A percentile compares a stretch with the other conserved stretches of the same genome.
phyloP scores from a whole-genome alignment of 805 yeast species.

The Suhomyces sp. region DNA sequence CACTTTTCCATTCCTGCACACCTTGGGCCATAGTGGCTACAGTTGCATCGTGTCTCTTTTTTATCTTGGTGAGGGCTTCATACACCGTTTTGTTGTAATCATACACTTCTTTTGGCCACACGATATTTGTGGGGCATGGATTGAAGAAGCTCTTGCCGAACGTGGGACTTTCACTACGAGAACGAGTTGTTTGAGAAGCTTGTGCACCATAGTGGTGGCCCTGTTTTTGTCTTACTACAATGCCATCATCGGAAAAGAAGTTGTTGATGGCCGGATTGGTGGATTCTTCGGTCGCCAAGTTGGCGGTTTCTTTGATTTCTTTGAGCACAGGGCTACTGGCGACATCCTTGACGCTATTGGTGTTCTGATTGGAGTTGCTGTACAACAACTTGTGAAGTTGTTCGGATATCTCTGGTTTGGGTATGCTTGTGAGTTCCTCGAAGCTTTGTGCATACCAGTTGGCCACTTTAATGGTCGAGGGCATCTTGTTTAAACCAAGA shows the following conservation, averaged over 20 bases:
- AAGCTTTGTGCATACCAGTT: constrained; percentile 92
- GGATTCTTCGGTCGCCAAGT: constrained; percentile 29
- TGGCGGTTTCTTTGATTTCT: constrained; percentile 9
- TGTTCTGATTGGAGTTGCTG: constrained; percentile 10
- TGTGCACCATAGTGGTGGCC: background rate
- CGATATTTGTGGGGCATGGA: constrained; percentile 50
- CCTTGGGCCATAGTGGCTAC: constrained; percentile 92
- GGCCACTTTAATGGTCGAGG: constrained; percentile 70
- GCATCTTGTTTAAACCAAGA: constrained; percentile 66
- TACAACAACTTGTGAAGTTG: constrained; percentile 39
- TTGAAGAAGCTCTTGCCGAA: constrained; percentile 48
- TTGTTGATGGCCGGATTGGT: constrained; percentile 39
- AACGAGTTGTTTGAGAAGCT: constrained; percentile 8
- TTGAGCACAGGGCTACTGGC: background rate
- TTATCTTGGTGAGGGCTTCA: constrained; percentile 65
- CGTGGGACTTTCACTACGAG: constrained; percentile 25
- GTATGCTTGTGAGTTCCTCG: constrained; percentile 69
- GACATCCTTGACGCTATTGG: background rate
- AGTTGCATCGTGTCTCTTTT: constrained; percentile 86
- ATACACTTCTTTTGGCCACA: constrained; percentile 73
- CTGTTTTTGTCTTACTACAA: constrained; percentile 26
- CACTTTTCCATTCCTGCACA: constrained; percentile 82
- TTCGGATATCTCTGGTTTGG: constrained; percentile 51
- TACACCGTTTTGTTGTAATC: constrained; percentile 68
- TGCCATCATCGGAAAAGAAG: constrained; percentile 52